phyloP scores from a whole-genome alignment of 306 rosid species.

The Cicer yamashitae region DNA sequence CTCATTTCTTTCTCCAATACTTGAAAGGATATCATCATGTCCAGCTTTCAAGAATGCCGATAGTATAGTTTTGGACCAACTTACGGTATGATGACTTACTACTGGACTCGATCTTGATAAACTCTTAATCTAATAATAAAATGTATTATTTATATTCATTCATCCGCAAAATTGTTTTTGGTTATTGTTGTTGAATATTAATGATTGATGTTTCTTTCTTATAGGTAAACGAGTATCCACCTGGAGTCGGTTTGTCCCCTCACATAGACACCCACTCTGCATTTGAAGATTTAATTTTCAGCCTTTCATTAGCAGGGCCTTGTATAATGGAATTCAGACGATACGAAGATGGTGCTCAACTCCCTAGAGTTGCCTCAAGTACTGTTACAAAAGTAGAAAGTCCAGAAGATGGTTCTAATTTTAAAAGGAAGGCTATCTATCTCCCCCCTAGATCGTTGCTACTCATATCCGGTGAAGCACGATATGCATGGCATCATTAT shows the following conservation, averaged over 20 bases:
- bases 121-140: constrained; percentile 6
- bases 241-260: constrained; percentile 97
- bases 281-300: constrained; percentile 91
- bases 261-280: constrained; percentile 99
- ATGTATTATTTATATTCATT: constrained; percentile 13
- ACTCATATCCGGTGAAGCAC: constrained; percentile 86
- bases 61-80: constrained; percentile 73
- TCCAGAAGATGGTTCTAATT: constrained; percentile 58
- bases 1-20: constrained; percentile 66
- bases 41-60: constrained; percentile 49
- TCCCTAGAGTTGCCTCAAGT: constrained; percentile 56
- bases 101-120: constrained; percentile 8
- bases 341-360: constrained; percentile 57
- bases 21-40: constrained; percentile 67
- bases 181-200: too few relatives aligned
- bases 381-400: constrained; percentile 44
- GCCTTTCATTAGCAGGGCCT: constrained; percentile 96
- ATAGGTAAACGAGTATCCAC: constrained; percentile 95
- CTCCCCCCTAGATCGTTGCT: constrained; percentile 86
- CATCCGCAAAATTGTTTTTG: neutral
- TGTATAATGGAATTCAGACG: constrained; percentile 96
- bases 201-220: constrained; percentile 27
- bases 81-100: constrained; percentile 62
- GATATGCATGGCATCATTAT: constrained; percentile 93
- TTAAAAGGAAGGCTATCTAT: constrained; percentile 66